phyloP scores from a whole-genome alignment of 1,284 basidiomycete species.

The Ustilago loliicola region DNA sequence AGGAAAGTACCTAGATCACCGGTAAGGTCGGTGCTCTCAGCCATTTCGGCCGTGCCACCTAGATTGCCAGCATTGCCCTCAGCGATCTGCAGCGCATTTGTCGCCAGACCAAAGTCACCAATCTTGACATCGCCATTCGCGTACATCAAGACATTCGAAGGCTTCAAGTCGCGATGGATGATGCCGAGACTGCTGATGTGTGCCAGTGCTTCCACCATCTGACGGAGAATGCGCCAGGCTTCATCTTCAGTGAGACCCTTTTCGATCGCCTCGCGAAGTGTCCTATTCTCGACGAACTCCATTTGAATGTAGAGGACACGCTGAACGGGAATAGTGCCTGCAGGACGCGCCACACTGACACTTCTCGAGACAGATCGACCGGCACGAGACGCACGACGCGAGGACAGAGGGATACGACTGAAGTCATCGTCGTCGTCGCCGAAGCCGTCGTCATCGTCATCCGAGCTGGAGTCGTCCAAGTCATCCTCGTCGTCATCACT shows the following conservation, averaged over 20 bases:
- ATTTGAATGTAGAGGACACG: conserved; percentile 89
- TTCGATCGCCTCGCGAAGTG: conserved; percentile 68
- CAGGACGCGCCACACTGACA: conserved; percentile 21
- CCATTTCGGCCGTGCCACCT: conserved; percentile 76
- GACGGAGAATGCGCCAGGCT: conserved; percentile 88
- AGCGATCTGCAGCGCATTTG: conserved; percentile 63
- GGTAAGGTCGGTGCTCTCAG: conserved; percentile 75
- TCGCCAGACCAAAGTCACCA: conserved; percentile 89
- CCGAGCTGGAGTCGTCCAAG: conserved; percentile 35
- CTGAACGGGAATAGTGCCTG: conserved; percentile 70
- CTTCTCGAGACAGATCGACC: conserved; percentile 40
- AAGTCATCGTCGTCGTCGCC: conserved; percentile 47
- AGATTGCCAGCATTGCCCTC: conserved; percentile 68
- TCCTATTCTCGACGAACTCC: conserved; percentile 73
- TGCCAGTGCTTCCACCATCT: conserved; percentile 86
- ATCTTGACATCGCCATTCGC: conserved; percentile 87
- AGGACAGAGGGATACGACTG: conserved; percentile 46
- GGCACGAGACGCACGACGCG: conserved; percentile 37
- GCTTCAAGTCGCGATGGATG: conserved; percentile 82
- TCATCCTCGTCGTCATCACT: conserved; percentile 25
- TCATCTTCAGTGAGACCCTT: conserved; percentile 74
- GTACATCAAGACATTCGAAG: conserved; percentile 68
- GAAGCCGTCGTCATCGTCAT: conserved; percentile 41
- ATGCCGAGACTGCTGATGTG: conserved; percentile 90
- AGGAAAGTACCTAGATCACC: conserved; percentile 86